A percentile compares a stretch with the other conserved stretches of the same genome.
These are phyloP conservation scores for Catunica adiposa DNA, from an alignment of 2,329 filamentous ascomycete genomes.

Conservation along the genomic window DNA sequence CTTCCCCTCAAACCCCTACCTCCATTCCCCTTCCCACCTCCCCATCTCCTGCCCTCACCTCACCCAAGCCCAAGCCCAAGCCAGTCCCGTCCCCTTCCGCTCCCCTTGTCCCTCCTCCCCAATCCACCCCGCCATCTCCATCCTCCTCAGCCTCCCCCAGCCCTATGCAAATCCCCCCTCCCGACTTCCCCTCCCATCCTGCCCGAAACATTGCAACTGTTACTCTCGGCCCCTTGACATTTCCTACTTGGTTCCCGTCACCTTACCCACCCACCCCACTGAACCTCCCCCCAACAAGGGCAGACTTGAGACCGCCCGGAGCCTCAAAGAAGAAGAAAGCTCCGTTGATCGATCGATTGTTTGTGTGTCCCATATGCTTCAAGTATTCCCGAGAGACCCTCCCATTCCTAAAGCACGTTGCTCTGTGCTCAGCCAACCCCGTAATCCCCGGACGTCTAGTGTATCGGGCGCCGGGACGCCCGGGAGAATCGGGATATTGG, in stretches of 20 bases:
- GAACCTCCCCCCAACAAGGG: slow-evolving; percentile 23
- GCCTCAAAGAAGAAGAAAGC: slow-evolving; percentile 21
- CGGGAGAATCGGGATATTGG: slow-evolving; percentile 32
- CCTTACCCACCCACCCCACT: slow-evolving; percentile 65
- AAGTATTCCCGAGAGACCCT: slow-evolving; percentile 60
- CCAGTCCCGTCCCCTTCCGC: not conserved
- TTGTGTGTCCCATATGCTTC: slow-evolving; percentile 87
- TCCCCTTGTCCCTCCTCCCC: not conserved
- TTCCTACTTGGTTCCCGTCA: slow-evolving; percentile 84
- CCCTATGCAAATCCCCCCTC: not conserved
- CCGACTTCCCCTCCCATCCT: slow-evolving; percentile 15
- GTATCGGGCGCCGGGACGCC: slow-evolving; percentile 42
- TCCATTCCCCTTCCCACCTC: not conserved
- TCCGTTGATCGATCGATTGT: slow-evolving; percentile 52
- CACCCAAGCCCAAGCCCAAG: not conserved
- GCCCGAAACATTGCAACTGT: slow-evolving; percentile 77
- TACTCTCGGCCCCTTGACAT: slow-evolving; percentile 66
- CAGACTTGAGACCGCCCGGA: slow-evolving; percentile 11
- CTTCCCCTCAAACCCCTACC: not conserved
- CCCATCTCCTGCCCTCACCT: not conserved
- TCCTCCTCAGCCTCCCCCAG: not conserved
- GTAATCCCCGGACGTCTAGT: slow-evolving; percentile 51
- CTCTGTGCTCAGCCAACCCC: slow-evolving; percentile 32
- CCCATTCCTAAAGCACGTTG: slow-evolving; percentile 41
- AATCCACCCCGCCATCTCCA: not conserved